phyloP scores from a whole-genome alignment of 805 yeast genomes.

The Barnettozyma californica region DNA sequence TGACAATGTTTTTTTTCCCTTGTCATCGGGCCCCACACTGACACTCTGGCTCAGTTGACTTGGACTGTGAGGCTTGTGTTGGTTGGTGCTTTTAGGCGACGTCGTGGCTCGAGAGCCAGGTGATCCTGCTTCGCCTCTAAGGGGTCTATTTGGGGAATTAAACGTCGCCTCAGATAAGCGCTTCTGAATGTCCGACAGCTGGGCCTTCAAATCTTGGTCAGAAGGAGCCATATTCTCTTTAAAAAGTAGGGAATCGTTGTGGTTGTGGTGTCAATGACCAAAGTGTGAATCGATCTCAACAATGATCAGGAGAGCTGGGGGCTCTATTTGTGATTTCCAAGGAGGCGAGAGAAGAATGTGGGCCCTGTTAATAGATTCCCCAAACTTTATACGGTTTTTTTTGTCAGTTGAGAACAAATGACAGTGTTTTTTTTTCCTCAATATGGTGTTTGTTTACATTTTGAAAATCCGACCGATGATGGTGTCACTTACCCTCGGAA shows the following conservation, averaged over 20 bases:
- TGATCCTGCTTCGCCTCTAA: conserved; percentile 8
- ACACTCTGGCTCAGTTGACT: conserved; percentile 1
- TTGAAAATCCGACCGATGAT: neutral
- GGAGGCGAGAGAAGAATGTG: neutral
- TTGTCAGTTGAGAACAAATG: neutral
- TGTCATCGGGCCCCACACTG: conserved; percentile 1
- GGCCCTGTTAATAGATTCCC: neutral
- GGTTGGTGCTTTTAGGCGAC: neutral
- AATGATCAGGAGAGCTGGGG: neutral
- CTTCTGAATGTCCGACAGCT: conserved; percentile 39
- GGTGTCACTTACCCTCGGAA: neutral
- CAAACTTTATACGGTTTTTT: neutral
- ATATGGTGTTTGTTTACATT: neutral
- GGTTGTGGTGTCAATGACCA: neutral
- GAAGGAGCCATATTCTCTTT: conserved; percentile 16
- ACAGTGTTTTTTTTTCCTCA: neutral
- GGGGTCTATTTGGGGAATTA: conserved; percentile 20
- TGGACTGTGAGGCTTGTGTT: neutral
- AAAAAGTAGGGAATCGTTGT: neutral
- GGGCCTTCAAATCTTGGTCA: conserved; percentile 33
- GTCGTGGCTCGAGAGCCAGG: neutral
- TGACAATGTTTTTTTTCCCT: conserved; percentile 13
- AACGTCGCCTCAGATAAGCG: conserved; percentile 29
- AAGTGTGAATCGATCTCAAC: neutral
- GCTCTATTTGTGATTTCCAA: neutral